phyloP scores from a whole-genome alignment of 2,329 filamentous ascomycete species.

The Aspergillus amoenus region DNA sequence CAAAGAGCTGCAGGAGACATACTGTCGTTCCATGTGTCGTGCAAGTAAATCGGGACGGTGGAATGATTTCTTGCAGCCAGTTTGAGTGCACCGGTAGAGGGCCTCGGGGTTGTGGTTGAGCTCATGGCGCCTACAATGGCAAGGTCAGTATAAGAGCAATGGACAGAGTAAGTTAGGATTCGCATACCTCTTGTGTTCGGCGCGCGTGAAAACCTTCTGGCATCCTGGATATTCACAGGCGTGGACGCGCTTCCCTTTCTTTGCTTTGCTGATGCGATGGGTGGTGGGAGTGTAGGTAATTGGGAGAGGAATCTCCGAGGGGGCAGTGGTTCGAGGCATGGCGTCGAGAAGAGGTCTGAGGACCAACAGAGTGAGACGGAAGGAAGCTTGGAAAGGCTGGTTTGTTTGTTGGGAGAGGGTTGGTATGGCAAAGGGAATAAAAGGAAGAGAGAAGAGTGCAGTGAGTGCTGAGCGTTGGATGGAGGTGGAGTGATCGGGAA shows the following conservation, averaged over 20 bases:
- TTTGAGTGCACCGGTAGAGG: slow-evolving; percentile 43
- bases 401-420: background rate
- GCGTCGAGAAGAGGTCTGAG: slow-evolving; percentile 13
- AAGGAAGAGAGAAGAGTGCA: slow-evolving; percentile 13
- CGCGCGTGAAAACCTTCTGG: slow-evolving; percentile 52
- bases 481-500: slow-evolving; percentile 18
- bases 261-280: slow-evolving; percentile 52
- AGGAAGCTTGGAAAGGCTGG: background rate
- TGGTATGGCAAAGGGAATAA: slow-evolving; percentile 5
- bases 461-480: slow-evolving; percentile 18
- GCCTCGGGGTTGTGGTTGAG: slow-evolving; percentile 52
- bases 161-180: background rate
- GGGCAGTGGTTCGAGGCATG: slow-evolving; percentile 30
- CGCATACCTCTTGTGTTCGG: slow-evolving; percentile 46
- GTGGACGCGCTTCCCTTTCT: slow-evolving; percentile 53
- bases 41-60: slow-evolving; percentile 49
- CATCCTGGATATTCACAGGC: slow-evolving; percentile 49
- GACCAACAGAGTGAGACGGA: slow-evolving; percentile 14
- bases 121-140: slow-evolving; percentile 45
- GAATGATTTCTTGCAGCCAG: slow-evolving; percentile 49
- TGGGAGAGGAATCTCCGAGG: slow-evolving; percentile 32
- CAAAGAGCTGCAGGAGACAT: slow-evolving; percentile 21
- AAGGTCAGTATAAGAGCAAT: background rate
- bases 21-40: slow-evolving; percentile 53
- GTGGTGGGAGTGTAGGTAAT: slow-evolving; percentile 51